Conservation (phyloP, 2,329 filamentous ascomycete species). For the Graphilbum sp. region DNA sequence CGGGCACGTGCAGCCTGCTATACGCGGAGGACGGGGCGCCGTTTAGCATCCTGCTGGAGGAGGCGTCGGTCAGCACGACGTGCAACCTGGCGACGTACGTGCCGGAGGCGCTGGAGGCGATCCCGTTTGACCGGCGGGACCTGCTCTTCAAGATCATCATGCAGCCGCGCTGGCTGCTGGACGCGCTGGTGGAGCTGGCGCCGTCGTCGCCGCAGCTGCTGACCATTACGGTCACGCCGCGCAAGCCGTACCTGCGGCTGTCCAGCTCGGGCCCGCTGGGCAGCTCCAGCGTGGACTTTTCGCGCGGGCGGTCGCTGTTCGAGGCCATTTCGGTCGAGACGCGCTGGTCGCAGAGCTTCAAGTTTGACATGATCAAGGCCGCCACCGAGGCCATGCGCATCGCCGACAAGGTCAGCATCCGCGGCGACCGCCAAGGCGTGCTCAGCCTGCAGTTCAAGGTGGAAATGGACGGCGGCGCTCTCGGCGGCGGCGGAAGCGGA, state of each 20-base stretch:
- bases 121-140: conserved; percentile 70
- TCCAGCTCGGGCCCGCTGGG: conserved; percentile 45
- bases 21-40: conserved; percentile 62
- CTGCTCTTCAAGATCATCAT: conserved; percentile 90
- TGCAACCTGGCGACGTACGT: conserved; percentile 85
- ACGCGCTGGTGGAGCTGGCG: conserved; percentile 53
- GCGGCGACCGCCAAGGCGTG: conserved; percentile 78
- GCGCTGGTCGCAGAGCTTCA: conserved; percentile 57
- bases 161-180: conserved; percentile 56
- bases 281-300: conserved; percentile 50
- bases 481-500: not conserved
- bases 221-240: conserved; percentile 47
- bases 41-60: conserved; percentile 72
- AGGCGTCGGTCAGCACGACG: conserved; percentile 72
- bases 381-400: conserved; percentile 85
- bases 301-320: conserved; percentile 47
- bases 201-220: conserved; percentile 58
- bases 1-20: conserved; percentile 69
- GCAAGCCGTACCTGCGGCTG: conserved; percentile 57
- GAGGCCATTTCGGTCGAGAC: conserved; percentile 55
- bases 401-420: conserved; percentile 80
- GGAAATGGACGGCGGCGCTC: conserved; percentile 44
- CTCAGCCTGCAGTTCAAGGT: conserved; percentile 94
- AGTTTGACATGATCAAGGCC: conserved; percentile 72
- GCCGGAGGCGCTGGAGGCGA: conserved; percentile 57